phyloP scores from a whole-genome alignment of 202 grass and related monocot genomes.

The Carex sylvatica region DNA sequence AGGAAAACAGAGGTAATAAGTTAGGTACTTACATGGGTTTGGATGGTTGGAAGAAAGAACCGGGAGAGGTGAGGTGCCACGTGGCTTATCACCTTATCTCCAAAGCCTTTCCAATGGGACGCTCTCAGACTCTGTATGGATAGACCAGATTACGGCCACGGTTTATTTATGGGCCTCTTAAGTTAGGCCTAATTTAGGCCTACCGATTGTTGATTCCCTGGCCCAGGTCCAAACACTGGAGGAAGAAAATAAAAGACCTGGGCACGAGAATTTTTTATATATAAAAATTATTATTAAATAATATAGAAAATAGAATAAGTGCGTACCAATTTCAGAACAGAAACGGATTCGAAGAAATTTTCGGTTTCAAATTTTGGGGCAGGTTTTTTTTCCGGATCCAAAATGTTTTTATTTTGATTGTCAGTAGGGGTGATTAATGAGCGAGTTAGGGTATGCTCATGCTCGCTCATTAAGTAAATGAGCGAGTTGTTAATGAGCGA shows the following conservation, averaged over 20 bases:
- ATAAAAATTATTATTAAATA: too few relatives aligned
- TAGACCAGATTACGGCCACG: slow-evolving; percentile 23
- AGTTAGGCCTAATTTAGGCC: neutral
- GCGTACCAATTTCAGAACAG: too few relatives aligned
- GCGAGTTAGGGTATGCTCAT: too few relatives aligned
- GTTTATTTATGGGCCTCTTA: neutral
- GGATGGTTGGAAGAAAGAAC: slow-evolving; percentile 1
- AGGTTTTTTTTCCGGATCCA: too few relatives aligned
- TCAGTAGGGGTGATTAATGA: too few relatives aligned
- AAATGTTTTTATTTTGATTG: too few relatives aligned
- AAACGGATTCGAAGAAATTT: too few relatives aligned
- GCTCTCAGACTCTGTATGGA: slow-evolving; percentile 34
- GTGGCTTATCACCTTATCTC: slow-evolving; percentile 92
- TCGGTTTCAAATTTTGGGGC: too few relatives aligned
- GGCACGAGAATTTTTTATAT: neutral
- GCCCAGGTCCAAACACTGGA: neutral
- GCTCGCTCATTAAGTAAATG: too few relatives aligned
- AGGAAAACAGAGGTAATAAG: slow-evolving; percentile 12
- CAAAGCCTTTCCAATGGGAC: slow-evolving; percentile 10
- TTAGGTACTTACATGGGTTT: neutral
- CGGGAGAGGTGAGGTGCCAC: slow-evolving; percentile 42
- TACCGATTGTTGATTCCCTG: neutral
- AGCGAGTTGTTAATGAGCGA: too few relatives aligned
- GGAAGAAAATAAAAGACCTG: neutral
- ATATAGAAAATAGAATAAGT: too few relatives aligned